Evolutionary conservation across 495 filamentous ascomycete species (phyloP).

Genomic region (Bryoglossum gracile): DNA sequence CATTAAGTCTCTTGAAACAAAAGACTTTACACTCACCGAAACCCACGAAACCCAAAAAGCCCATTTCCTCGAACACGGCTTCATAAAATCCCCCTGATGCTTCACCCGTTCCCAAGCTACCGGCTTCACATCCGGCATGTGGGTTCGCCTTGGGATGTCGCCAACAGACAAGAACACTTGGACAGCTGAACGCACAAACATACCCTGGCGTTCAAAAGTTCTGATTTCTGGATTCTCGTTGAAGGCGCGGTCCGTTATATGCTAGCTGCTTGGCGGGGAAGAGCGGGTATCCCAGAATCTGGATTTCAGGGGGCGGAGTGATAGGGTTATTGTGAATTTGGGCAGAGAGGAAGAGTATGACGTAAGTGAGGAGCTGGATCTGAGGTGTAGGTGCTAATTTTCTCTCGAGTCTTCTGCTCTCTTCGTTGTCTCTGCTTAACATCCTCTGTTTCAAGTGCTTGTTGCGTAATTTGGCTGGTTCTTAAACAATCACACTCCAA

Average conservation of each 20-base stretch:
- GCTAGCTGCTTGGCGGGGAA: slow-evolving; percentile 62
- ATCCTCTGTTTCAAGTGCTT: too few relatives aligned
- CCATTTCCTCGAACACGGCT: slow-evolving; percentile 61
- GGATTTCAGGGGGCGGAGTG: slow-evolving; percentile 50
- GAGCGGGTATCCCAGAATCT: slow-evolving; percentile 38
- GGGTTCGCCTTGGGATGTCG: slow-evolving; percentile 62
- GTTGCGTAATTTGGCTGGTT: too few relatives aligned
- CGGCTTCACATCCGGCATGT: slow-evolving; percentile 49
- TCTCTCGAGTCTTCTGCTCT: too few relatives aligned
- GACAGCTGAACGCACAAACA: slow-evolving; percentile 52
- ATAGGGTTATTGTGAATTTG: slow-evolving; percentile 68
- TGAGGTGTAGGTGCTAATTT: too few relatives aligned
- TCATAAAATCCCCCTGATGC: slow-evolving; percentile 50
- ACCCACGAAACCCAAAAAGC: too few relatives aligned
- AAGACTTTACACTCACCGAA: too few relatives aligned
- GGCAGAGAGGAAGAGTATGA: slow-evolving; percentile 51
- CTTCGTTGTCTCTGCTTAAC: too few relatives aligned
- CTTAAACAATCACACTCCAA: not conserved
- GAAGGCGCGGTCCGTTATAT: slow-evolving; percentile 62
- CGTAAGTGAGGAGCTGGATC: slow-evolving; percentile 35
- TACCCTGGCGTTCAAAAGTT: slow-evolving; percentile 52
- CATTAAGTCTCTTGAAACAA: too few relatives aligned
- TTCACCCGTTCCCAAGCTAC: slow-evolving; percentile 57
- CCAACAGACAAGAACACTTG: slow-evolving; percentile 63
- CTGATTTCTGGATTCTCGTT: slow-evolving; percentile 54